Base-by-base conservation (phyloP, 805 yeast species). In the Starmerella potacharoeniae region DNA sequence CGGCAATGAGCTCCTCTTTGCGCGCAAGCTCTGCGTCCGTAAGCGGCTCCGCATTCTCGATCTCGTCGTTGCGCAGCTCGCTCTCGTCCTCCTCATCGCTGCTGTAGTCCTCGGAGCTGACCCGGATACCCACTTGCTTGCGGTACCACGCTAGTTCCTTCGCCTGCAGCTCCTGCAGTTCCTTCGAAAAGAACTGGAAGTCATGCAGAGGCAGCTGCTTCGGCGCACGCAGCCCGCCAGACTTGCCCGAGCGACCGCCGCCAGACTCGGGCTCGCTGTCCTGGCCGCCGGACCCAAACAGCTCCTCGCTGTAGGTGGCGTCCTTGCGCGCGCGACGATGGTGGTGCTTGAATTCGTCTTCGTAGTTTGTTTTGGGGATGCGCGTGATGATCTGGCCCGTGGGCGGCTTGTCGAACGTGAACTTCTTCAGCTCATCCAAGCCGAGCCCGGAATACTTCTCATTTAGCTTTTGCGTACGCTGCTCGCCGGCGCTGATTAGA, bases 401-500 rank as follows among this genome's bases (percentile, higher is more conserved):
- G 2, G 62, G 58, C 4, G 66, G 62, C 42, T 58, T 69, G 58
- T 91, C 96, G 11, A 88, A 83, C 5, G 95, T 84, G 65, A 90
- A 91, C 66, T 89, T 90, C 65, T 90, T 97, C 52, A 91, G 73
- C 65, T 91, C 98, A 66, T 91, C 97, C 28, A 91, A 73, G 17
- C 97, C 97, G 41, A 93, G 75, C 40, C 82, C 80, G 50, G 89
- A 81, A 68, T 86, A 93, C 65, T 86, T 86, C 1, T 82, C 86
- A 67, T 87, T 90, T 57, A 91, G 72, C 50, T 78, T 78, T 28
- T 82, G 78, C 0, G 98, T 91, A 59, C 86, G 84, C 59, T 81
- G 84, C 56, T 87, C 88, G 51, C 97, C 96, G 58, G 79, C 79
- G 58, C 77, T 75, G 63, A 91, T 75, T 63, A 93, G 87, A 1